phyloP scores from a whole-genome alignment of 805 yeast genomes.

The Metschnikowia baotianmanensis region DNA sequence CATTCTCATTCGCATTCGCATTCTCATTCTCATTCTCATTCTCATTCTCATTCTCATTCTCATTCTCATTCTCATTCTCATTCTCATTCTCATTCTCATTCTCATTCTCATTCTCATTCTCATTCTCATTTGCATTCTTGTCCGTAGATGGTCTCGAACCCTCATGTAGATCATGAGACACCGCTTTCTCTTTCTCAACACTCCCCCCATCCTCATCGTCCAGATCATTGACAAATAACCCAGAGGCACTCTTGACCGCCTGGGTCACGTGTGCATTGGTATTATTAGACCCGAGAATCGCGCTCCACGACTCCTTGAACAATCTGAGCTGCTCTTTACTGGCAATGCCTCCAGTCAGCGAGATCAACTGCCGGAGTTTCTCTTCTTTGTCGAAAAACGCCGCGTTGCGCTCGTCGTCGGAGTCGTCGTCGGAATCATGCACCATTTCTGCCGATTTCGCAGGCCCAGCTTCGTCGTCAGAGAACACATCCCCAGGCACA shows the following conservation, averaged over 20 bases:
- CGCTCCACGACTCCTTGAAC: slow-evolving; percentile 19
- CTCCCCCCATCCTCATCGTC: slow-evolving; percentile 8
- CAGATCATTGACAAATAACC: slow-evolving; percentile 17
- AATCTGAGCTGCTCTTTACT: slow-evolving; percentile 20
- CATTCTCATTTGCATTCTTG: too few relatives aligned
- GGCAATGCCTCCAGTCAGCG: slow-evolving; percentile 38
- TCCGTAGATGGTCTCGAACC: too few relatives aligned
- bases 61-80: too few relatives aligned
- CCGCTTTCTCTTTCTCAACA: background rate
- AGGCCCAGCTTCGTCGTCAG: slow-evolving; percentile 4
- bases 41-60: too few relatives aligned
- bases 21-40: too few relatives aligned
- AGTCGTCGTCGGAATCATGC: slow-evolving; percentile 61
- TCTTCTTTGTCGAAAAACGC: slow-evolving; percentile 58
- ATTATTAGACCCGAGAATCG: slow-evolving; percentile 7
- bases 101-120: too few relatives aligned
- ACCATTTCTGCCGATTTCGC: slow-evolving; percentile 50
- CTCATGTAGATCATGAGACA: too few relatives aligned
- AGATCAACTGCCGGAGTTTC: slow-evolving; percentile 40
- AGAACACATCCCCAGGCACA: slow-evolving; percentile 1
- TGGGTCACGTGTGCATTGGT: slow-evolving; percentile 5
- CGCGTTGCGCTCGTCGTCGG: slow-evolving; percentile 53
- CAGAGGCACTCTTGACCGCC: slow-evolving; percentile 14
- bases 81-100: too few relatives aligned
- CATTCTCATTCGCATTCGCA: too few relatives aligned